Conservation (phyloP, 2,329 filamentous ascomycete genomes). For the Claviceps sp. region DNA sequence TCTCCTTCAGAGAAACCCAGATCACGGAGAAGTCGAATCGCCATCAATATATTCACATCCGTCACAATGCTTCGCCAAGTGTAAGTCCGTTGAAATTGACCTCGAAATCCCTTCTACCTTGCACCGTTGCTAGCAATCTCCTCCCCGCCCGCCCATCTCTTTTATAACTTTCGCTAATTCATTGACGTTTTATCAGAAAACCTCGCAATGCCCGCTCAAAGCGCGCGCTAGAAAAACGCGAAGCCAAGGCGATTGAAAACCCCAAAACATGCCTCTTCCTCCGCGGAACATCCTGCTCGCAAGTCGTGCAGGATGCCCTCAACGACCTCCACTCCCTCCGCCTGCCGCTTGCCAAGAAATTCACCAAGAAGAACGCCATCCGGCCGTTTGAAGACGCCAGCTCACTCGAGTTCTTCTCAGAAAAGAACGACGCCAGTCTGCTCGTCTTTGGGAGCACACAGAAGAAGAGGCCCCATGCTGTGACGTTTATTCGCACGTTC, state of each 20-base stretch:
- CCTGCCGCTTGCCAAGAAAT: slow-evolving; percentile 72
- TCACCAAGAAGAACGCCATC: slow-evolving; percentile 93
- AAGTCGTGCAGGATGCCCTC: slow-evolving; percentile 69
- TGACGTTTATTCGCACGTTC: slow-evolving; percentile 76
- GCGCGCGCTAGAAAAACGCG: slow-evolving; percentile 84
- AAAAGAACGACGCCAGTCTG: slow-evolving; percentile 87
- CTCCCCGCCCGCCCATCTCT: neutral
- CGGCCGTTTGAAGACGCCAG: slow-evolving; percentile 86
- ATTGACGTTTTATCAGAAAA: slow-evolving; percentile 27
- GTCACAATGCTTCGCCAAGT: slow-evolving; percentile 36
- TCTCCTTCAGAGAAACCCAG: slow-evolving; percentile 11
- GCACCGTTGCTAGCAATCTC: no score
- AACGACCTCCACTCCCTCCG: slow-evolving; percentile 77
- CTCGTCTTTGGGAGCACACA: slow-evolving; percentile 72
- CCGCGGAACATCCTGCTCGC: slow-evolving; percentile 72
- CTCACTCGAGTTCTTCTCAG: slow-evolving; percentile 85
- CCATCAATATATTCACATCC: neutral
- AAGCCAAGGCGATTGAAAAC: slow-evolving; percentile 79
- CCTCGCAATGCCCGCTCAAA: slow-evolving; percentile 73
- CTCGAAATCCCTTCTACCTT: no score
- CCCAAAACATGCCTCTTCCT: slow-evolving; percentile 83
- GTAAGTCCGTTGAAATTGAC: slow-evolving; percentile 17
- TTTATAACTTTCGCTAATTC: neutral
- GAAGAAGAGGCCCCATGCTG: slow-evolving; percentile 89
- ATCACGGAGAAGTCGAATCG: neutral